phyloP scores from a whole-genome alignment of 805 yeast species.

The Sungouiozyma ichnusensis region DNA sequence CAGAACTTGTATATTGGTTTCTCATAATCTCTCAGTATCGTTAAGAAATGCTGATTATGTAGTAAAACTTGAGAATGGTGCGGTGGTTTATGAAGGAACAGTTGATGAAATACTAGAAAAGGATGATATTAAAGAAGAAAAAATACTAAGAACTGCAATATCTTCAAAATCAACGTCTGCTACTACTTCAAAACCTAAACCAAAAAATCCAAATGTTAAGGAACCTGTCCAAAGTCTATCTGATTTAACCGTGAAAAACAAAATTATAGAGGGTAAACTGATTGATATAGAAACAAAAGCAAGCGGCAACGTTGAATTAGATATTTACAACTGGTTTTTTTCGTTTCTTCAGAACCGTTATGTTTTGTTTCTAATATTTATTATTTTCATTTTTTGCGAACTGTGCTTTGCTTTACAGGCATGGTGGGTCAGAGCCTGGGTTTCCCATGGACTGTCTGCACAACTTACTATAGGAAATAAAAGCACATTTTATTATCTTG shows the following conservation, averaged over 20 bases:
- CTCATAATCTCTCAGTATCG: conserved; percentile 82
- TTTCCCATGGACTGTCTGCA: conserved; percentile 26
- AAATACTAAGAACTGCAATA: conserved; percentile 51
- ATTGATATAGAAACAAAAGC: conserved; percentile 75
- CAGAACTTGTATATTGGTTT: conserved; percentile 76
- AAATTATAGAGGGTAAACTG: conserved; percentile 64
- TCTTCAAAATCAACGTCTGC: conserved; percentile 44
- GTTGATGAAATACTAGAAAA: conserved; percentile 48
- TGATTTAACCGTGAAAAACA: conserved; percentile 25
- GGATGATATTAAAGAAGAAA: conserved; percentile 74
- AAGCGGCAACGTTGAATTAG: conserved; percentile 68
- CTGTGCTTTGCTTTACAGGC: conserved; percentile 55
- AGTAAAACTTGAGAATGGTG: conserved; percentile 69
- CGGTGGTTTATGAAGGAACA: conserved; percentile 57
- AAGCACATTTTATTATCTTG: conserved; percentile 46
- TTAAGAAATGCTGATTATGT: conserved; percentile 65
- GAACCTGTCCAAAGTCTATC: conserved; percentile 14
- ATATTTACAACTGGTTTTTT: conserved; percentile 61
- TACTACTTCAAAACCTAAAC: conserved; percentile 32
- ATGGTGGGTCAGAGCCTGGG: conserved; percentile 86
- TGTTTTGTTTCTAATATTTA: conserved; percentile 39
- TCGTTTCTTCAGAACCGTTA: conserved; percentile 54
- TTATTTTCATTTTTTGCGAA: conserved; percentile 47
- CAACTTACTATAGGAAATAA: neutral
- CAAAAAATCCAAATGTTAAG: conserved; percentile 14